Base-by-base conservation (phyloP, 441 rosid species). In the Lepidium campestre region DNA sequence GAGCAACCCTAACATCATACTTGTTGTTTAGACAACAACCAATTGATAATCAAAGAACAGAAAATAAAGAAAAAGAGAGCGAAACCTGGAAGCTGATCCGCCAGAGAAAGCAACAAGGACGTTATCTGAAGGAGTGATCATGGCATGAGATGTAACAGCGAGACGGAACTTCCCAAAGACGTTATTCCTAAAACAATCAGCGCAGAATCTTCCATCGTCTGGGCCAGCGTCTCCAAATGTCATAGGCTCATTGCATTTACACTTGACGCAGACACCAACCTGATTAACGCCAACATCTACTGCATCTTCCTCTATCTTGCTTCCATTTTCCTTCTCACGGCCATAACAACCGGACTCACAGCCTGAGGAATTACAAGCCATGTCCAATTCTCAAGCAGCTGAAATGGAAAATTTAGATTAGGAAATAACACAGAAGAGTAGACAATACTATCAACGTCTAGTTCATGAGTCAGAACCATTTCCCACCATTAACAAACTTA, bases 31-130 rank as follows among this genome's bases (percentile, higher is more conserved):
- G 37, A 55, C 14, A 36, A 54, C 31, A 67, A 62, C 34, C 40
- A 36, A 17, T 5, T 41, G 7, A 3, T 7, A 27, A 58, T 13
- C 20, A 36, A 48, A 46, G 3, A 5, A 55, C 1, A 34, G 0
- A 34, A 29, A 2, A 17, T 2, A 36, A 0, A 19, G 3, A 50
- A 27, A 10, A 0, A 19, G 4, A 35, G 15, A 29, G 54, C 17
- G 18, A 75, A 49, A 86, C 97, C 98, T 86, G 65, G 99, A 93
- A 71, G 90, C 74, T 56, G 90, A 79, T 45, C 97, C 99, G 8
- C 96, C 99, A 4, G 99, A 91, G 88, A 93, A 89, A 41, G 99
- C 96, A 35, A 93, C 91, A 37, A 89, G 97, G 14, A 89, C 88
- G 8, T 91, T 84, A 72, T 93, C 99, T 9, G 88, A 77, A 75